phyloP scores from a whole-genome alignment of 2,329 filamentous ascomycete genomes.

The Immersiporthe knoxdaviesiana region DNA sequence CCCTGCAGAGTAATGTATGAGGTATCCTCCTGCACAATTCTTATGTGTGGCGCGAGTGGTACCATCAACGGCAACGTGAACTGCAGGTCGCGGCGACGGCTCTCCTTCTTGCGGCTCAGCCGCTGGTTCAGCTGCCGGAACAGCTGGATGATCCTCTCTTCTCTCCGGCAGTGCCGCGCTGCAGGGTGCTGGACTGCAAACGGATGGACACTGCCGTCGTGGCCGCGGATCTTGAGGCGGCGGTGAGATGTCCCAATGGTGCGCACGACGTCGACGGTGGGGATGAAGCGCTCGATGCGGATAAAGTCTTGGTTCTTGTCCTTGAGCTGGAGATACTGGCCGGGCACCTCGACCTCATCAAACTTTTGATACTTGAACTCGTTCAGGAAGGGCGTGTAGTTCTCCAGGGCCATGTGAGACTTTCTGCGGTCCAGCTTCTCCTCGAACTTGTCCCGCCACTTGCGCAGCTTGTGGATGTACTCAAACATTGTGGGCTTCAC shows the following conservation, averaged over 20 bases:
- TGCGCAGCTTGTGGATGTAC: slow-evolving; percentile 95
- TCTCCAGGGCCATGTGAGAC: slow-evolving; percentile 75
- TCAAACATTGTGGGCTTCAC: slow-evolving; percentile 97
- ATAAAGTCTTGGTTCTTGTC: slow-evolving; percentile 99
- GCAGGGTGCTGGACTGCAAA: slow-evolving; percentile 97
- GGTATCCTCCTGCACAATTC: slow-evolving; percentile 92
- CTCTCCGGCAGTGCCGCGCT: slow-evolving; percentile 85
- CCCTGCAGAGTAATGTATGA: slow-evolving; percentile 94
- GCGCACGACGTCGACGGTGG: slow-evolving; percentile 90
- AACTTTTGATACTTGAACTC: slow-evolving; percentile 98
- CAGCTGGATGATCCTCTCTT: slow-evolving; percentile 92
- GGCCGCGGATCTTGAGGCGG: slow-evolving; percentile 91
- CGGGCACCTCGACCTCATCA: slow-evolving; percentile 96
- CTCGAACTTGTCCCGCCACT: slow-evolving; percentile 97
- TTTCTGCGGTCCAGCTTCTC: slow-evolving; percentile 90
- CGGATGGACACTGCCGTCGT: slow-evolving; percentile 95
- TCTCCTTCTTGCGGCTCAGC: slow-evolving; percentile 91
- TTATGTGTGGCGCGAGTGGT: slow-evolving; percentile 89
- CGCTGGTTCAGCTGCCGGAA: slow-evolving; percentile 98
- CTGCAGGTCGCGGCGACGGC: slow-evolving; percentile 86
- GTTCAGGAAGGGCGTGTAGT: slow-evolving; percentile 86
- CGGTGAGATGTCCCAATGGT: slow-evolving; percentile 90
- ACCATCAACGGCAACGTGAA: slow-evolving; percentile 97
- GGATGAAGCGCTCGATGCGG: slow-evolving; percentile 93
- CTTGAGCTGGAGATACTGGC: slow-evolving; percentile 94